Evolutionary conservation across 2,329 filamentous ascomycete genomes (phyloP).

Genomic region (Cylindrodendrum hubeiense): DNA sequence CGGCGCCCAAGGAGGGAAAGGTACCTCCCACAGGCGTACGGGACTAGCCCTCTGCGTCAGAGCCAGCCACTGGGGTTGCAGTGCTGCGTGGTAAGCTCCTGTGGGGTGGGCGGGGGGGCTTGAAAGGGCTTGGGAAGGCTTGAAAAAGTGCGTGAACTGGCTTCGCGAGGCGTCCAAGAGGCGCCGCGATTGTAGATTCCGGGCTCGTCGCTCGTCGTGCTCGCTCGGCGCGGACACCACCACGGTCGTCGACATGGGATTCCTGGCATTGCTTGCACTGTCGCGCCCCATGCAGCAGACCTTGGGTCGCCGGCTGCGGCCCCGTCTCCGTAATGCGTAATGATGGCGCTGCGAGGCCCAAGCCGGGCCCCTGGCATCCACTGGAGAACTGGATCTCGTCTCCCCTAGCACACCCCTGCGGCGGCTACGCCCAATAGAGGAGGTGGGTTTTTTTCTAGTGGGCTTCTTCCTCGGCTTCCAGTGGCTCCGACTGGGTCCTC

Average conservation of each 20-base stretch:
- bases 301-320: no score
- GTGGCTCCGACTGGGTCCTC: conserved; percentile 41
- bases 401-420: conserved; percentile 16
- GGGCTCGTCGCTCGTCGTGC: neutral
- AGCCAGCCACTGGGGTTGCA: neutral
- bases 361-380: neutral
- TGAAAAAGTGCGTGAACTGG: neutral
- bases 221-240: no score
- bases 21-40: no score
- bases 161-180: neutral
- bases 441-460: conserved; percentile 42
- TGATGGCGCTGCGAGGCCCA: neutral
- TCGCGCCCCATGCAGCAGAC: no score
- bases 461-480: conserved; percentile 46
- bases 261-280: no score
- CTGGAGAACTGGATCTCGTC: conserved; percentile 2
- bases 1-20: neutral
- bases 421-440: conserved; percentile 42
- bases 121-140: neutral
- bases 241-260: no score
- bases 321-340: neutral
- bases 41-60: neutral
- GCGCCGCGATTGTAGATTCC: neutral
- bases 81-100: neutral
- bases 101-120: neutral